Base-by-base conservation (phyloP, 2,329 filamentous ascomycete genomes). In the Penicillium polonicum region DNA sequence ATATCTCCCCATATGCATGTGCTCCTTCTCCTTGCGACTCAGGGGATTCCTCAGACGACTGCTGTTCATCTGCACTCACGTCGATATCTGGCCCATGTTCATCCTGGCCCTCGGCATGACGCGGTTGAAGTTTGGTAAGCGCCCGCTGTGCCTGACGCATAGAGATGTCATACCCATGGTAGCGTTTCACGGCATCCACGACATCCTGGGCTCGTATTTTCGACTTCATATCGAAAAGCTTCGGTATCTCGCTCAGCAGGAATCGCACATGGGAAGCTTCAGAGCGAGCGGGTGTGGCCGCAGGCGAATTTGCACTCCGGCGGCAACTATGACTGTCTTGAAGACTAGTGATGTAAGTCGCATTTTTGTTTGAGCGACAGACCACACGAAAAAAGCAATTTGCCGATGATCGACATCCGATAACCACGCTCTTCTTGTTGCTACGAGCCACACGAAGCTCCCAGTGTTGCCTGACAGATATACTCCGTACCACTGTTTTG, bases 401-500 rank as follows among this genome's bases (percentile, higher is more conserved):
- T 60, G 65, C 57, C 31, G 70, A 72, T 7, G 74, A 75, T 44
- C 74, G 72, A 62, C 74, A 76, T 33, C 73, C 72, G 52, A 76
- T 68, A n/a, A 76, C 72, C 49, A 76, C 74, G 44, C 72, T 75
- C 52, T 76, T 75, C 59, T 74, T 74, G 58, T 76, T 76, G 64
- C 74, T 76, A 46, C 74, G 69, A 48, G 71, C 68, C 38, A 76
- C 74, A 33, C 74, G 70, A 39, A 76, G 70, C 55, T 76, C 73
- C 74, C 74, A 76, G 55, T 75, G 72, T 43, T 76, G 74, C 21
- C 72, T 66, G 35, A 76, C 73, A n/a, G 74, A 76, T 57, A 75
- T 74, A 58, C 66, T 74, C 51, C 73, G 72, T 55, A 76, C 71
- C 51, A 71, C 66, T 39, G 66, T 65, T 58, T 76, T 76, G 62